phyloP scores from a whole-genome alignment of 345 rosid species.

The Pseudoturritis turrita region DNA sequence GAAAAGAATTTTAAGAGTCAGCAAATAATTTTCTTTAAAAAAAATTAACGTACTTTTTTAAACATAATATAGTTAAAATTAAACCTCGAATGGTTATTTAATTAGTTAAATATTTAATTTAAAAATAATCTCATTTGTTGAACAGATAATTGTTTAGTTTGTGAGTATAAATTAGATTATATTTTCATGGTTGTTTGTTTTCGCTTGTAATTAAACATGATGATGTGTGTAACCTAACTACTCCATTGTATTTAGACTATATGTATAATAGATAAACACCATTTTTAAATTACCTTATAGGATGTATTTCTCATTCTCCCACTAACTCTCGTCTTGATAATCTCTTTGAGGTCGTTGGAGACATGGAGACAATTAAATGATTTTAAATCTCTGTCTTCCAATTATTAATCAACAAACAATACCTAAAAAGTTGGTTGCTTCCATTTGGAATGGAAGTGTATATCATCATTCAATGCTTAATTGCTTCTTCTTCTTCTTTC shows the following conservation, averaged over 20 bases:
- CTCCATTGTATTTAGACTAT: background rate
- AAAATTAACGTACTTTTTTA: background rate
- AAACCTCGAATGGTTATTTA: background rate
- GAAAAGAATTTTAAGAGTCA: background rate
- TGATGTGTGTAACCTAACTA: constrained; percentile 20
- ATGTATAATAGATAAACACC: background rate
- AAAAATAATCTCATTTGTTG: background rate
- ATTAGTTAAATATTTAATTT: background rate
- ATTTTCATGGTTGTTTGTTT: background rate
- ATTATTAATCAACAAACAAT: constrained; percentile 18
- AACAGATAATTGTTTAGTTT: background rate
- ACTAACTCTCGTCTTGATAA: constrained; percentile 23
- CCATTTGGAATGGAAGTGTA: constrained; percentile 21
- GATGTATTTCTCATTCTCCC: constrained; percentile 6
- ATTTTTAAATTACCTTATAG: background rate
- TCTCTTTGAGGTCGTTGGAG: constrained; percentile 19
- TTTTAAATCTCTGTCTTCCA: background rate
- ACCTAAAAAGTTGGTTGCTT: constrained; percentile 28
- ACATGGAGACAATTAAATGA: constrained; percentile 14
- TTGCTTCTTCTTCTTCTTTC: constrained; percentile 9
- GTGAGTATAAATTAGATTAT: background rate
- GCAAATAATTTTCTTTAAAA: background rate
- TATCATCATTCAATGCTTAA: constrained; percentile 23
- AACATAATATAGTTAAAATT: background rate
- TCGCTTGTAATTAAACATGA: constrained; percentile 3